Evolutionary conservation across 805 yeast genomes (phyloP), one percentile per base, ranked within the genome.

Genomic region (Geotrichum ghanense): DNA sequence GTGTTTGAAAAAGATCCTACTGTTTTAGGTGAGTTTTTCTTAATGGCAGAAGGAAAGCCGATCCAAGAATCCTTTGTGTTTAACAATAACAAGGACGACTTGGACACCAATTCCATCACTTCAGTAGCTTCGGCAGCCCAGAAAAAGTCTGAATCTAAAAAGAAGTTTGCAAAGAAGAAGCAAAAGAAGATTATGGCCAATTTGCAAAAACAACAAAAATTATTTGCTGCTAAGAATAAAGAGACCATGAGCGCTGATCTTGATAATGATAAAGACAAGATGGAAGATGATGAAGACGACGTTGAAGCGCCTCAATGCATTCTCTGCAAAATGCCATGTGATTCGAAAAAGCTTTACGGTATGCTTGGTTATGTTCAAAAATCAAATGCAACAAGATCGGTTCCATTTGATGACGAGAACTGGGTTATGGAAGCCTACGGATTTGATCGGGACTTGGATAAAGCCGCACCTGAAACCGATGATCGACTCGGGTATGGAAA

Each of bases 251-350:
- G 42, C 21, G 42, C 23, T 21, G 23, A 21, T 21, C 10, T 52
- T 19, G 67, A 61, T n/a, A 63, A 53, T 16, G 68, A 60, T 21
- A 57, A 51, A 34, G 62, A 54, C 31, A 12, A 4, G 6, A 31
- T 31, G 37, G 37, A 31, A 6, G 16, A 16, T 31, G 56, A 44
- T 3, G 48, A 72, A 1, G 83, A 89, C 90, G 67, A 66, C 27
- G 85, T 75, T 54, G 92, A 94, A 0, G 78, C 76, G 24, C 78
- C 78, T 24, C 83, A 78, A 51, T 87, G 95, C 60, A 79, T 87
- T 34, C 65, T 87, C 14, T 87, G 95, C 60, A 88, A 86, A 53
- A 83, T 83, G 76, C 80, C 86, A 0, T 73, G 79, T 1, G 71
- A 71, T 19, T 74, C 75, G 19, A 74, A 74, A 20, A 84, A 82